Conservation (phyloP, 2,329 filamentous ascomycete species). For the Hortaea sp. region DNA sequence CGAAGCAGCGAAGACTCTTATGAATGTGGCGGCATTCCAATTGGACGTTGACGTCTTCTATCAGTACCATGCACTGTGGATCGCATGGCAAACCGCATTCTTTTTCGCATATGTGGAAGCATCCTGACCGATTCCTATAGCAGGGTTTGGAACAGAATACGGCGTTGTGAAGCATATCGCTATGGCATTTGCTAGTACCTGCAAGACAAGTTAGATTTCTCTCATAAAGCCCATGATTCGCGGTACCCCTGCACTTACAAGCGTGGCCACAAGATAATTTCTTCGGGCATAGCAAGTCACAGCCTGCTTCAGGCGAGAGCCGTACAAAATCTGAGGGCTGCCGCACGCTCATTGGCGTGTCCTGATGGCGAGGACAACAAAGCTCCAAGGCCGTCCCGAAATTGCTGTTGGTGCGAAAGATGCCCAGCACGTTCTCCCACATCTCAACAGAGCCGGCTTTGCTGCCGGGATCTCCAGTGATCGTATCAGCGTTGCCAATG, state of each 20-base stretch:
- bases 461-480: constrained; percentile 26
- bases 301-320: constrained; percentile 53
- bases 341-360: constrained; percentile 41
- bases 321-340: constrained; percentile 48
- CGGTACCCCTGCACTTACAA: constrained; percentile 19
- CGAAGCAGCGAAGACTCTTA: constrained; percentile 16
- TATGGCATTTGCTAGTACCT: constrained; percentile 32
- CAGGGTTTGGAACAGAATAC: constrained; percentile 35
- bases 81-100: constrained; percentile 34
- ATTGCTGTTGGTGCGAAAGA: constrained; percentile 38
- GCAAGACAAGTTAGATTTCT: no score
- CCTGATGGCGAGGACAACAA: constrained; percentile 51
- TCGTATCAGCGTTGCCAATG: constrained; percentile 48
- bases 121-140: constrained; percentile 25
- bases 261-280: constrained; percentile 37
- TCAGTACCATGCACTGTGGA: constrained; percentile 21
- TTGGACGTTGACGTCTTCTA: constrained; percentile 19
- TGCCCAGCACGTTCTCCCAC: constrained; percentile 51
- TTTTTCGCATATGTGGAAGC: constrained; percentile 32
- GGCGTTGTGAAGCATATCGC: constrained; percentile 31
- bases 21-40: constrained; percentile 22
- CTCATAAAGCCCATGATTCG: no score
- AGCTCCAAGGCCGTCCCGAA: constrained; percentile 45
- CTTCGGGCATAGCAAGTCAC: constrained; percentile 39
- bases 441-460: constrained; percentile 54